These are phyloP conservation scores for Penicillium longicatenatum DNA, from an alignment of 495 filamentous ascomycete species.

Conservation along the genomic window DNA sequence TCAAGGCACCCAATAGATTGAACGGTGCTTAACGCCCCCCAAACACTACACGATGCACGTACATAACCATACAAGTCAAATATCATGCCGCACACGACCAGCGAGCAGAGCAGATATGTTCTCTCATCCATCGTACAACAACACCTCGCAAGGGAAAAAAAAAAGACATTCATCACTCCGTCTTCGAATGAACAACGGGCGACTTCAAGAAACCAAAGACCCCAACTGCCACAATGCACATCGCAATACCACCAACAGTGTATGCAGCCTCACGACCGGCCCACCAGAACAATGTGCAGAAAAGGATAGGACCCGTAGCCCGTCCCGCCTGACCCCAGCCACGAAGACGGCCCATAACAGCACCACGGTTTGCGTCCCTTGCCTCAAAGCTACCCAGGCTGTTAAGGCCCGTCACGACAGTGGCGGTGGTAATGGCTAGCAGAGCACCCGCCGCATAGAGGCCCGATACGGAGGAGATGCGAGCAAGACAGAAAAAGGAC, in stretches of 20 bases:
- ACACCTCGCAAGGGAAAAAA: neutral
- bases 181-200: constrained; percentile 30
- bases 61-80: neutral
- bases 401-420: constrained; percentile 92
- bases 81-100: constrained; percentile 1
- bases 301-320: constrained; percentile 82
- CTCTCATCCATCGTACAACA: neutral
- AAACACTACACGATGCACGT: neutral
- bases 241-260: constrained; percentile 73
- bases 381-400: constrained; percentile 90
- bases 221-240: constrained; percentile 69
- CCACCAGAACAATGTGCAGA: constrained; percentile 99
- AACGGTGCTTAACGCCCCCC: neutral
- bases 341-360: constrained; percentile 80
- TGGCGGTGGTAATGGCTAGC: constrained; percentile 85
- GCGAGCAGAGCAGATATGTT: neutral
- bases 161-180: constrained; percentile 5
- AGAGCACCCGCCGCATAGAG: constrained; percentile 82
- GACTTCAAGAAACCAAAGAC: constrained; percentile 68
- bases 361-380: constrained; percentile 74
- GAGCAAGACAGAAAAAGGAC: constrained; percentile 80
- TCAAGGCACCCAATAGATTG: neutral
- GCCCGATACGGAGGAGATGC: constrained; percentile 59
- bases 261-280: constrained; percentile 87
- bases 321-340: constrained; percentile 88